Evolutionary conservation across 2,329 filamentous ascomycete species (phyloP), one percentile per base, ranked within the genome.

Genomic region (Fusarium paranaense): DNA sequence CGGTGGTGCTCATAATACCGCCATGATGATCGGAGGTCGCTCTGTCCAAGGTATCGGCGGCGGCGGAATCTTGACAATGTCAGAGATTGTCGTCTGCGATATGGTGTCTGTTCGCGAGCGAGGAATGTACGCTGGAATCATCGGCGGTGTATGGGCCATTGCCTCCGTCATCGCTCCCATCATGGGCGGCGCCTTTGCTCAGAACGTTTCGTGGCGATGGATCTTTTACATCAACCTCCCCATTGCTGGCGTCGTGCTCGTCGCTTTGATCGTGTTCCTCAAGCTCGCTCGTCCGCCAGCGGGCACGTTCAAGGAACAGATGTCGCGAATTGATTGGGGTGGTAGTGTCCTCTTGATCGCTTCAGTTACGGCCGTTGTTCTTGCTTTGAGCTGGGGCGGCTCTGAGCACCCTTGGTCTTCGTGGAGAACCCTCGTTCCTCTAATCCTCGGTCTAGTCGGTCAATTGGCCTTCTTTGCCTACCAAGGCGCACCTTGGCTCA

Each of bases 321-420:
- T 81, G 9, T 62, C 20, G 11, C 71, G 69, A 1, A 76, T 86
- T 54, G 87, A 90, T 70, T 84, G 77, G 56, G 56, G 80, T 0
- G 86, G 86, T 1, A 86, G 83, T 37, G 57, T 71, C 18, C 62
- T 87, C 2, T 79, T 87, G 38, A 82, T 84, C 4, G 79, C 72
- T 0, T 80, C 81, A 0, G 78, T 82, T 11, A 77, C 82, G 0
- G 76, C 84, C 7, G 70, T 90, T 18, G 85, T 89, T 37, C 80
- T 90, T 4, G 87, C 83, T 5, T 82, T 89, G 11, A 85, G 86
- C 0, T 90, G 88, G 88, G 88, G 84, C 4, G 87, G 88, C 4
- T 83, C 83, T 9, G 82, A 82, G 1, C 87, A 89, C 74, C 72
- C 82, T 0, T 90, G 88, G 88, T 78, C 78, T 18, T 83, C 84